A percentile compares a stretch with the other conserved stretches of the same genome.
phyloP scores from a whole-genome alignment of 225 moss, liverwort and hornwort genomes.

The Thuidium tamariscinum region DNA sequence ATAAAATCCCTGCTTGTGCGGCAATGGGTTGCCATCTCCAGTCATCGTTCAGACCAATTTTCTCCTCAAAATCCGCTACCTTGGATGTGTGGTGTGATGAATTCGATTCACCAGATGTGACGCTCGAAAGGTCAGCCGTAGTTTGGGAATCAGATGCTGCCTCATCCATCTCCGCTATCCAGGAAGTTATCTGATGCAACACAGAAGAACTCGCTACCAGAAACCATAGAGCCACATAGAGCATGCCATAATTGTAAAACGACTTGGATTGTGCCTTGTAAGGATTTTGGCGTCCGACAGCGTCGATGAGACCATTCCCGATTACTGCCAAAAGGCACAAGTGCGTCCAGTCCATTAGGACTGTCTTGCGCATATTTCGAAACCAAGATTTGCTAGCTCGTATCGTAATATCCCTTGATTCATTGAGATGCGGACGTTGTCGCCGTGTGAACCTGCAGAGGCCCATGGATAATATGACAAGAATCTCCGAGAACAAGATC shows the following conservation, averaged over 20 bases:
- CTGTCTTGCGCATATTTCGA: background rate
- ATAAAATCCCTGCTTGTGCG: background rate
- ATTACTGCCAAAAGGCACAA: background rate
- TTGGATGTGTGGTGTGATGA: background rate
- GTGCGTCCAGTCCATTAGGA: background rate
- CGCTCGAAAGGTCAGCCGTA: background rate
- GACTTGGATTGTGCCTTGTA: background rate
- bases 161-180: background rate
- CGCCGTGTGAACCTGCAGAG: background rate
- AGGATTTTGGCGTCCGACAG: background rate
- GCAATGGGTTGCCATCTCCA: constrained; percentile 7
- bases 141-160: background rate
- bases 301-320: background rate
- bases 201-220: background rate
- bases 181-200: background rate
- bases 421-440: background rate
- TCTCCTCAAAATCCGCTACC: background rate
- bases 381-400: background rate
- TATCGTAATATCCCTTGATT: background rate
- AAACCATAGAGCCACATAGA: background rate
- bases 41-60: background rate
- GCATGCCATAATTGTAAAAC: background rate
- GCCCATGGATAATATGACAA: background rate
- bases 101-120: background rate
- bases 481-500: background rate